phyloP scores from a whole-genome alignment of 257 asterid genomes.

The Linaria vulgaris region DNA sequence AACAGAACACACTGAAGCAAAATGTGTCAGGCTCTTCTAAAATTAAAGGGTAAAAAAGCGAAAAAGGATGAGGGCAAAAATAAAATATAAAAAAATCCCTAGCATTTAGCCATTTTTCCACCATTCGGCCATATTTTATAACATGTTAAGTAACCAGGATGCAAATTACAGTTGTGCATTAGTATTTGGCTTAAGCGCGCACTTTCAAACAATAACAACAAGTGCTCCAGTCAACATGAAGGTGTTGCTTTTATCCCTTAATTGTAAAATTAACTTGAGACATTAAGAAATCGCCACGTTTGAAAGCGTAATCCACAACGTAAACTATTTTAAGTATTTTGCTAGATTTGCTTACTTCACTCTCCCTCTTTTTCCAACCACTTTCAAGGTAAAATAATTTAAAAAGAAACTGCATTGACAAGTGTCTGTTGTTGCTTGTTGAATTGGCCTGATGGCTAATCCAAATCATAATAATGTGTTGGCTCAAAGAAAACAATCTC shows the following conservation, averaged over 20 bases:
- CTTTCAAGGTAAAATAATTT: conserved; percentile 17
- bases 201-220: conserved; percentile 7
- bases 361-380: conserved; percentile 6
- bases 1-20: too few relatives aligned
- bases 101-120: too few relatives aligned
- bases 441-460: conserved; percentile 25
- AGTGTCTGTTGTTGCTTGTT: conserved; percentile 29
- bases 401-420: conserved; percentile 21
- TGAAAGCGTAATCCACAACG: conserved; percentile 12
- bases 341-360: conserved; percentile 36
- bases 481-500: conserved; percentile 32
- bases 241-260: background rate
- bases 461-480: conserved; percentile 26
- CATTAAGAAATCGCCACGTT: conserved; percentile 30
- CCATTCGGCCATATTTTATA: too few relatives aligned
- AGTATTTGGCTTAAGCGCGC: conserved; percentile 22
- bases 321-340: conserved; percentile 15
- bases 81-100: too few relatives aligned
- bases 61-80: too few relatives aligned
- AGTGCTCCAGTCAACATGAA: conserved; percentile 23
- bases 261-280: background rate
- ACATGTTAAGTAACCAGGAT: too few relatives aligned
- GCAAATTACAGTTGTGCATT: conserved; percentile 26
- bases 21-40: too few relatives aligned
- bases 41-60: too few relatives aligned